phyloP scores from a whole-genome alignment of 768 basidiomycete species.

The Trametes punicea region DNA sequence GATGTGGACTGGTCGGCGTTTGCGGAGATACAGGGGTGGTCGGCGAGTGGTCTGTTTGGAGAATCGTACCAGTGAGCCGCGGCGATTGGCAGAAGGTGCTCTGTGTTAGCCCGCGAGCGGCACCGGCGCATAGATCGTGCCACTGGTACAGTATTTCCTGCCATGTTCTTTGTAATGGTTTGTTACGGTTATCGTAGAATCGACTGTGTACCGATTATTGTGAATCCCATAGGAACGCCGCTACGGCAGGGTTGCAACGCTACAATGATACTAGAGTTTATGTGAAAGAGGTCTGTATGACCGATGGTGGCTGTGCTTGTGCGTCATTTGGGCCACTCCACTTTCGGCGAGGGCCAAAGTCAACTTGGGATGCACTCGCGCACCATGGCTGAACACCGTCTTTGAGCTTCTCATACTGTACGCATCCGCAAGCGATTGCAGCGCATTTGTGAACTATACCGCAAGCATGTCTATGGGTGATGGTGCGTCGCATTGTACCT shows the following conservation, averaged over 20 bases:
- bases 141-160: no score
- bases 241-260: no score
- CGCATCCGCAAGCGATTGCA: background rate
- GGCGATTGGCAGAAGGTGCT: no score
- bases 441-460: background rate
- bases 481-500: background rate
- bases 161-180: no score
- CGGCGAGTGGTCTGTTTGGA: background rate
- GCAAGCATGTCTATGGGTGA: constrained; percentile 3
- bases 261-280: no score
- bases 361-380: background rate
- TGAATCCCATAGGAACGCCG: no score
- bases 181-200: no score
- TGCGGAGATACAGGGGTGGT: constrained; percentile 11
- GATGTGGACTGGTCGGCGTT: constrained; percentile 24
- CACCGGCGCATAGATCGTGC: no score
- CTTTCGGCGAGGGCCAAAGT: background rate
- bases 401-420: background rate
- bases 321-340: constrained; percentile 1
- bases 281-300: no score
- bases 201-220: no score
- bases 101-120: background rate
- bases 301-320: background rate
- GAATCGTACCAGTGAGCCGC: background rate
- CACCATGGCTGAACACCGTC: background rate